Evolutionary conservation across 2,329 filamentous ascomycete genomes (phyloP).

Genomic region (Claviceps sp.): DNA sequence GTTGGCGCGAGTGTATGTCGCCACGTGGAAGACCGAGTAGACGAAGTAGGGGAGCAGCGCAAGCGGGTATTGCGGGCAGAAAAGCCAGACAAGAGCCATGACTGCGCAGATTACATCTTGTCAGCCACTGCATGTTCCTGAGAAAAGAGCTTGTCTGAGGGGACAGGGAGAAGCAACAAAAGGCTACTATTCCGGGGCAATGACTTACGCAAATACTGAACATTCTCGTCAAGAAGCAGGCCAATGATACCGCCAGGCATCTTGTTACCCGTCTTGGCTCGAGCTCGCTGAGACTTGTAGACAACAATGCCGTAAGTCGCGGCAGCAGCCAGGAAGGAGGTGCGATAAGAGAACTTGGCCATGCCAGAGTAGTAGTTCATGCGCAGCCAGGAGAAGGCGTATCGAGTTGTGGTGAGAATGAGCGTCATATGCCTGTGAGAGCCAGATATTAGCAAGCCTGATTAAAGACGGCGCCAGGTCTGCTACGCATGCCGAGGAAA

Average conservation of each 20-base stretch:
- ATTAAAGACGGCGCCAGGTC: background rate
- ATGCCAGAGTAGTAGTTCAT: slow-evolving; percentile 73
- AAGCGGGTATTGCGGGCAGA: slow-evolving; percentile 75
- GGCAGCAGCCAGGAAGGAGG: slow-evolving; percentile 78
- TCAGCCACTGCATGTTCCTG: no score
- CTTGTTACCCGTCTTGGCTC: slow-evolving; percentile 58
- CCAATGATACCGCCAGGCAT: slow-evolving; percentile 46
- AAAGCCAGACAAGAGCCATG: slow-evolving; percentile 92
- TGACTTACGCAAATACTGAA: slow-evolving; percentile 81
- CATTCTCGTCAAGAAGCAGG: slow-evolving; percentile 79
- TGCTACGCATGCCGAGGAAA: background rate
- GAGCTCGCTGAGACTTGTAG: slow-evolving; percentile 89
- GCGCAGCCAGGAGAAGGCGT: slow-evolving; percentile 71
- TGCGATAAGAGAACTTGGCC: slow-evolving; percentile 77
- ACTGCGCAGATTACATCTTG: slow-evolving; percentile 31
- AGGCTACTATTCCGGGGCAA: background rate
- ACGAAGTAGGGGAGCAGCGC: slow-evolving; percentile 89
- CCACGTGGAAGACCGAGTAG: slow-evolving; percentile 97
- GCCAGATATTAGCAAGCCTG: slow-evolving; percentile 8
- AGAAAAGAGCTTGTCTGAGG: no score
- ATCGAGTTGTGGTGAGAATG: slow-evolving; percentile 70
- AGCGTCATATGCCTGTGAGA: slow-evolving; percentile 64
- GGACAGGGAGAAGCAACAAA: no score
- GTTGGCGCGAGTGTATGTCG: slow-evolving; percentile 89
- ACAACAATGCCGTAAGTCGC: slow-evolving; percentile 96